Percentiles rank a stretch among this genome's conserved stretches.
phyloP scores from a whole-genome alignment of 108 stramenopile genomes.

The Epithemia pelagica region DNA sequence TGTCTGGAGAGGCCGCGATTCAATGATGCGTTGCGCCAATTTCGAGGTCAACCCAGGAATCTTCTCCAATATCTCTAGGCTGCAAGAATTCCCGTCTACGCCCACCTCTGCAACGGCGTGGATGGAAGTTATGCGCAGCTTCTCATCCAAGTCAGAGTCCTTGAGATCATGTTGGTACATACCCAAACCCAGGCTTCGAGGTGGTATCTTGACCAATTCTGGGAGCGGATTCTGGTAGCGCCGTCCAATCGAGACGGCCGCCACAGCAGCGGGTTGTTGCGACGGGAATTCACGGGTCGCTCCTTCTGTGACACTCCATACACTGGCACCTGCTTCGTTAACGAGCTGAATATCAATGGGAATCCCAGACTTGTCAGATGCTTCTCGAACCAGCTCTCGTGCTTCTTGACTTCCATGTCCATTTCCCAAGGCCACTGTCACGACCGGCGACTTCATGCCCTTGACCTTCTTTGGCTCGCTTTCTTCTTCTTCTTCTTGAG shows the following conservation, averaged over 20 bases:
- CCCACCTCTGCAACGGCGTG: conserved; percentile 57
- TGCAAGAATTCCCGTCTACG: conserved; percentile 46
- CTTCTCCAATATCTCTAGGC: conserved; percentile 39
- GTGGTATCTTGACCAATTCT: conserved; percentile 62
- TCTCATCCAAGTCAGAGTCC: conserved; percentile 43
- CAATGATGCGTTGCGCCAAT: conserved; percentile 28
- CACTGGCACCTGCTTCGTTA: conserved; percentile 70
- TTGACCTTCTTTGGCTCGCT: not conserved
- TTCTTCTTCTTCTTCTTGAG: not conserved
- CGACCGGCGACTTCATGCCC: not conserved
- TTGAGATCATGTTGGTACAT: conserved; percentile 74
- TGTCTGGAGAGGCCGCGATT: conserved; percentile 34
- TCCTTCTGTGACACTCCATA: conserved; percentile 56
- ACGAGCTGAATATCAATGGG: conserved; percentile 43
- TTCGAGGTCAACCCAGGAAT: conserved; percentile 50
- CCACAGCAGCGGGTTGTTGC: conserved; percentile 37
- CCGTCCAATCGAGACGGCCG: conserved; percentile 53
- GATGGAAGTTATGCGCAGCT: conserved; percentile 35
- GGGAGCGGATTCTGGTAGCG: conserved; percentile 52
- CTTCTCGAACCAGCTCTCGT: conserved; percentile 34
- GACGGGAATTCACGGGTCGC: conserved; percentile 54
- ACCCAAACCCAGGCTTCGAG: conserved; percentile 49
- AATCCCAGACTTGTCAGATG: conserved; percentile 23
- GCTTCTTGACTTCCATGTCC: conserved; percentile 58
- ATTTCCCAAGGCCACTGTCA: conserved; percentile 48